Evolutionary conservation across 2,329 filamentous ascomycete species (phyloP).

Genomic region (Hypomyces rosellus): DNA sequence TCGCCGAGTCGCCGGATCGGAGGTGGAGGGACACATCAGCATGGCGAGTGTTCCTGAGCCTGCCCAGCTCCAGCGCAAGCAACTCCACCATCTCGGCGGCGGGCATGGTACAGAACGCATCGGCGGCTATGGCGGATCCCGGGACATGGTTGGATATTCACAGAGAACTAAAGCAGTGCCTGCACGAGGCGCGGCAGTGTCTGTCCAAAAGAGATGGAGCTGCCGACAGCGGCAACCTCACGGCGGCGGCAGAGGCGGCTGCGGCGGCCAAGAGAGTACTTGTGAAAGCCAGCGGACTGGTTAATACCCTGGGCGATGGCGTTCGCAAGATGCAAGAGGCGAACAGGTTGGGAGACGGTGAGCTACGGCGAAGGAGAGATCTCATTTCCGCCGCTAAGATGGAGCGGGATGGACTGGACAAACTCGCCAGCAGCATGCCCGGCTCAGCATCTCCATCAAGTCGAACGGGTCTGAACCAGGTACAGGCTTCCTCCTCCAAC

Average conservation of each 20-base stretch:
- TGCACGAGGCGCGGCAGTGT: constrained; percentile 59
- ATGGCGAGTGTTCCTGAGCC: constrained; percentile 68
- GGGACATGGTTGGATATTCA: constrained; percentile 73
- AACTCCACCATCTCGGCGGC: constrained; percentile 44
- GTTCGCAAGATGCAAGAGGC: constrained; percentile 50
- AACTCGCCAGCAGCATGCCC: constrained; percentile 54
- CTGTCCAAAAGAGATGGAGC: constrained; percentile 60
- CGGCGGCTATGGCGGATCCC: constrained; percentile 46
- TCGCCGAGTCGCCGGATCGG: constrained; percentile 66
- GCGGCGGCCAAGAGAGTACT: constrained; percentile 70
- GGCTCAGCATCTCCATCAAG: constrained; percentile 18
- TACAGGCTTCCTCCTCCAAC: constrained; percentile 43
- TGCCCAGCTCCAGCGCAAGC: constrained; percentile 49
- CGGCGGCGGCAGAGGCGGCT: constrained; percentile 53
- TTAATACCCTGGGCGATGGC: constrained; percentile 60
- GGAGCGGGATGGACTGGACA: constrained; percentile 70
- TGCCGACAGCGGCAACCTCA: constrained; percentile 33
- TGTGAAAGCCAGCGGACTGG: constrained; percentile 58
- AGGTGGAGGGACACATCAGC: constrained; percentile 67
- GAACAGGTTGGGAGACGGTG: constrained; percentile 61
- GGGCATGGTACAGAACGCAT: constrained; percentile 35
- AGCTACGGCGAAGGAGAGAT: constrained; percentile 65
- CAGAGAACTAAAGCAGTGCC: constrained; percentile 61
- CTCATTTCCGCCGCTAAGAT: constrained; percentile 62
- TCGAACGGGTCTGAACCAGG: constrained; percentile 40